Percentiles rank a stretch among this genome's conserved stretches.
These are phyloP conservation scores for Geranomyces variabilis DNA, from an alignment of 192 early-diverging fungal genomes.

Conservation along the genomic window DNA sequence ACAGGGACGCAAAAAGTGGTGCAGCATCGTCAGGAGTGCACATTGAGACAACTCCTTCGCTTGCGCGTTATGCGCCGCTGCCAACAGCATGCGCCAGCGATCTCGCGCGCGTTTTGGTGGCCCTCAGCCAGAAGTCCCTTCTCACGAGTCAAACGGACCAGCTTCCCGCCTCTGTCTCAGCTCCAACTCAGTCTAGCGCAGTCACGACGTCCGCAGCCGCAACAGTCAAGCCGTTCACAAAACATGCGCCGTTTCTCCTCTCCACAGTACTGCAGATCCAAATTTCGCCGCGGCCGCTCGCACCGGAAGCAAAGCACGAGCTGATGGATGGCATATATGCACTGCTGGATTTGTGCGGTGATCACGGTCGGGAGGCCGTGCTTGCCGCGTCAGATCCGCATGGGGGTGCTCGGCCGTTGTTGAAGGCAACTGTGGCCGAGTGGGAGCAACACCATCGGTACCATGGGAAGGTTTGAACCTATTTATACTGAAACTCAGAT, in stretches of 20 bases:
- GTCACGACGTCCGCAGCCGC: slow-evolving; percentile 10
- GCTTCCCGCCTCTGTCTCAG: not conserved
- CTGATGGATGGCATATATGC: slow-evolving; percentile 61
- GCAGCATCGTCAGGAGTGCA: not conserved
- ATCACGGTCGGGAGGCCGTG: slow-evolving; percentile 66
- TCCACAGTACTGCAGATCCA: slow-evolving; percentile 66
- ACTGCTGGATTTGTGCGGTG: slow-evolving; percentile 67
- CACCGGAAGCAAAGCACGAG: slow-evolving; percentile 37
- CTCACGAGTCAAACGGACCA: not conserved
- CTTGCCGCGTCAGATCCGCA: slow-evolving; percentile 60
- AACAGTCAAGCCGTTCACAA: slow-evolving; percentile 43
- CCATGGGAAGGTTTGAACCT: slow-evolving; percentile 29
- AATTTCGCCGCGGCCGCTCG: slow-evolving; percentile 33
- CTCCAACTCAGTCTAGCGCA: not conserved
- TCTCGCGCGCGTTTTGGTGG: slow-evolving; percentile 30
- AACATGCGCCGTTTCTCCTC: slow-evolving; percentile 45
- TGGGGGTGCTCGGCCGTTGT: slow-evolving; percentile 32
- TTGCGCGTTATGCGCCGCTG: slow-evolving; percentile 34
- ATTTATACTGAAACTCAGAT: too few species aligned
- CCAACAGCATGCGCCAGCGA: slow-evolving; percentile 20
- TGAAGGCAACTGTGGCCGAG: slow-evolving; percentile 43
- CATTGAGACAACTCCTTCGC: slow-evolving; percentile 2
- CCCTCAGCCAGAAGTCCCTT: slow-evolving; percentile 15
- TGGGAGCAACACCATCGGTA: slow-evolving; percentile 42
- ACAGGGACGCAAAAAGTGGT: slow-evolving; percentile 35